Conservation (phyloP, 805 yeast genomes). For the Nematodospora valgi region DNA sequence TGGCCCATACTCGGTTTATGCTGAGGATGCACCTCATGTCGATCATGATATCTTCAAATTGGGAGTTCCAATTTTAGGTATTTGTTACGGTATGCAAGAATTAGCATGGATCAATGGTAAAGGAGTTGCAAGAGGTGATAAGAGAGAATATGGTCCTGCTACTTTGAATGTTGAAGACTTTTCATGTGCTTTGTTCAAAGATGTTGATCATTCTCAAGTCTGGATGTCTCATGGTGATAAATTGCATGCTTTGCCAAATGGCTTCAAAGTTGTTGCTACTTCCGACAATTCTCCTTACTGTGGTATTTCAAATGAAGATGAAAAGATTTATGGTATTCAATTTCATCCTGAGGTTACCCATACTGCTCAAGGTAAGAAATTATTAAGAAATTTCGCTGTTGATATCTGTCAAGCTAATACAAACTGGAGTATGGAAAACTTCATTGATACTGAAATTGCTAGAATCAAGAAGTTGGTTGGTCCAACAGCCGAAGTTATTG, state of each 20-base stretch:
- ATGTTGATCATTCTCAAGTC: conserved; percentile 89
- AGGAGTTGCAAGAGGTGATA: conserved; percentile 92
- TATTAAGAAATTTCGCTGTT: conserved; percentile 90
- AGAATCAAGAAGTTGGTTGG: conserved; percentile 91
- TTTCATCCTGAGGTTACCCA: conserved; percentile 99
- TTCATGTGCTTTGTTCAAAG: conserved; percentile 71
- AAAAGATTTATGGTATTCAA: conserved; percentile 88
- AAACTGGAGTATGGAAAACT: conserved; percentile 98
- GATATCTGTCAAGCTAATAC: conserved; percentile 80
- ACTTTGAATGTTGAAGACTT: conserved; percentile 71
- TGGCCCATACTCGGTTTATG: conserved; percentile 97
- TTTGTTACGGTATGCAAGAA: conserved; percentile 99
- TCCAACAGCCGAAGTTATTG: conserved; percentile 97
- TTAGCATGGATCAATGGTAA: conserved; percentile 96
- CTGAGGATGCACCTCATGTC: conserved; percentile 93
- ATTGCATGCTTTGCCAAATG: conserved; percentile 83
- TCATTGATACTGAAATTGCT: conserved; percentile 92
- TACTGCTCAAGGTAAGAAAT: conserved; percentile 82
- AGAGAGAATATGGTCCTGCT: conserved; percentile 98
- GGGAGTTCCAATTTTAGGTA: conserved; percentile 92
- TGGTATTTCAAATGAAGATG: conserved; percentile 75
- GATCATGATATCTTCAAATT: conserved; percentile 90
- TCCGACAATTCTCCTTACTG: conserved; percentile 95
- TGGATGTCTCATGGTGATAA: conserved; percentile 99
- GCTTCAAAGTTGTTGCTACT: conserved; percentile 84